Base-by-base conservation (phyloP, 257 asterid species). In the Leptodermis oblonga region DNA sequence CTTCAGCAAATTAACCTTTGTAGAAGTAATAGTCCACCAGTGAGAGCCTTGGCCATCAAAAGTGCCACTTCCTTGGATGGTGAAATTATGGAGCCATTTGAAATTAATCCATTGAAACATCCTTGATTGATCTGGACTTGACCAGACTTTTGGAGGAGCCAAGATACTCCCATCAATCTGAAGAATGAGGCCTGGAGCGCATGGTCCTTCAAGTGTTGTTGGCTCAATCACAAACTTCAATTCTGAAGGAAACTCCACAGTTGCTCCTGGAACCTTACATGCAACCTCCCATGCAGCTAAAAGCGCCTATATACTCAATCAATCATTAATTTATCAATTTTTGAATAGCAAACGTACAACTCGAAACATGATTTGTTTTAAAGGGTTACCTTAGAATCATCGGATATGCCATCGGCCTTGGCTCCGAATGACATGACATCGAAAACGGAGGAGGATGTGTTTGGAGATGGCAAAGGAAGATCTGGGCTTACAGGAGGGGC, bases 41-140 rank as follows among this genome's bases (percentile, higher is more conserved):
- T 84, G 81, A 65, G 77, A 81, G 56, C 96, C 97, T 76, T 83
- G 97, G 68, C 97, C 97, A 82, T 90, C 95, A 73, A 76, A 81
- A 59, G 77, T 82, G 31, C 97, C 97, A 12, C 62, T n/a, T 43
- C 97, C 97, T 86, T 82, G 86, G 65, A 90, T 80, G 33, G 89
- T 87, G 73, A 90, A 90, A 71, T 86, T 76, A 12, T 88, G 77
- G 7, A 90, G 68, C 96, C 91, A 84, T 76, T 90, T 90, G 76
- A 90, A 80, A 74, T 90, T 84, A 51, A 90, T 72, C 97, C 96
- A 90, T 52, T 90, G 97, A 67, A 75, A 83, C 80, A 90, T 76
- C 65, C 85, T 84, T 46, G 82, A 82, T 71, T n/a, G n/a, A n/a
- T 84, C 85, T 22, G 88, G 74, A 92, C 96, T 87, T 20, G 94